Evolutionary conservation across 495 filamentous ascomycete genomes (phyloP), one percentile per base, ranked within the genome.

Genomic region (Talaromyces stipitatus): DNA sequence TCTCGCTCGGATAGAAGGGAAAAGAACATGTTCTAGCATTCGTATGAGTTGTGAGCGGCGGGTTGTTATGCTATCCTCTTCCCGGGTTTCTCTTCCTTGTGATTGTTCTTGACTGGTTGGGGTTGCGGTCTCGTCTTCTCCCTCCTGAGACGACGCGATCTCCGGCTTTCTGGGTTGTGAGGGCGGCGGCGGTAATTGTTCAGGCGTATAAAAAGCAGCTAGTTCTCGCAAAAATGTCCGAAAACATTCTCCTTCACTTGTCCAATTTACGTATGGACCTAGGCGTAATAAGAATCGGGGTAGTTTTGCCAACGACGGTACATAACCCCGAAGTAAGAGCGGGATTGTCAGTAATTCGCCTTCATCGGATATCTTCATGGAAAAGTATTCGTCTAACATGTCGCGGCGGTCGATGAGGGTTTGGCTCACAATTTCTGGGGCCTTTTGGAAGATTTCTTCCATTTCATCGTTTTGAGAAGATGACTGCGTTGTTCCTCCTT

Each of bases 361-460:
- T 0, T 86, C 77, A 10, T 80, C 81, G 3, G 86, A 88, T 46
- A 99, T 85, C 54, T 95, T 83, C 47, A 99, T 67, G 12, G 85
- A 82, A 74, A 99, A 97, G 70, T 99, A 99, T 67, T 97, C 92
- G 23, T 81, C 71, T 2, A 99, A 81, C 90, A 99, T 95, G 58
- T 91, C 85, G 16, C 89, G 79, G 3, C 87, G 80, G 32, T 84
- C 80, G 28, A 96, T 75, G 14, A 99, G 79, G 14, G 84, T 79
- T 14, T 67, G 64, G 0, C 78, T 73, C 12, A 92, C 81, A 3
- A 73, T 64, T 11, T 82, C 76, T 3, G 90, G 82, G 6, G 90
- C 82, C 54, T 82, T 80, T 4, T 78, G 68, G 65, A 87, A 85
- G 55, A 90, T 83, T 28, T 85, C 77, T n/a, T 81, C 79, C 23